These are phyloP conservation scores for Dacryopinax primogenitus DNA, from an alignment of 768 basidiomycete genomes.

Conservation along the genomic window DNA sequence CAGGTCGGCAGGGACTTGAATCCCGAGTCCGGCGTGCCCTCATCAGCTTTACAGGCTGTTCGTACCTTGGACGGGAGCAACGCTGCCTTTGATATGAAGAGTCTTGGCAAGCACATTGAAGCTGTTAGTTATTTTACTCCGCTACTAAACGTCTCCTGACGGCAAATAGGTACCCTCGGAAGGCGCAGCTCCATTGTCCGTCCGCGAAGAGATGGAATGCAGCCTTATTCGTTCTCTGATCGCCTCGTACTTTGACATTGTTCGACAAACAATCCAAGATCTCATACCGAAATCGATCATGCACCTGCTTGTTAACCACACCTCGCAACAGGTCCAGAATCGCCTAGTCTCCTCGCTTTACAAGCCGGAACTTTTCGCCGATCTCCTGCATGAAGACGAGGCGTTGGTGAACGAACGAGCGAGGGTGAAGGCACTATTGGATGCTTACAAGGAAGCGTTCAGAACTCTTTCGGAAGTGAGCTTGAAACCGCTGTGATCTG, in stretches of 20 bases:
- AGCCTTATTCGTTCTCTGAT: slow-evolving; percentile 88
- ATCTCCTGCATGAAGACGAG: slow-evolving; percentile 91
- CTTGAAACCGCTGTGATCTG: slow-evolving; percentile 34
- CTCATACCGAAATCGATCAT: slow-evolving; percentile 95
- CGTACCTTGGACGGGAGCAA: slow-evolving; percentile 57
- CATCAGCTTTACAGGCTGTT: slow-evolving; percentile 10
- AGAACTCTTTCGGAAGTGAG: slow-evolving; percentile 74
- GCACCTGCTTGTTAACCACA: slow-evolving; percentile 94
- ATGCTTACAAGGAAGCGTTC: slow-evolving; percentile 92
- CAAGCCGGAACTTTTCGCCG: slow-evolving; percentile 84
- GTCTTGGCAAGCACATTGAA: slow-evolving; percentile 92
- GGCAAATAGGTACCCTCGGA: slow-evolving; percentile 36
- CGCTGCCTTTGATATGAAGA: slow-evolving; percentile 97
- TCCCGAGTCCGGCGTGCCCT: slow-evolving; percentile 11
- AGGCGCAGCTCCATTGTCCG: slow-evolving; percentile 50
- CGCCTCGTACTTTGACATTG: slow-evolving; percentile 88
- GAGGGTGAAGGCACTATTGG: slow-evolving; percentile 83
- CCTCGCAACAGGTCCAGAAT: slow-evolving; percentile 94
- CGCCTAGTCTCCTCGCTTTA: slow-evolving; percentile 87
- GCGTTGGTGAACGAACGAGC: slow-evolving; percentile 84
- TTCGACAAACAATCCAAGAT: slow-evolving; percentile 93
- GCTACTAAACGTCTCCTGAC: background rate
- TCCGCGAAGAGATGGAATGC: slow-evolving; percentile 94
- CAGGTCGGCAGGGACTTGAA: slow-evolving; percentile 15
- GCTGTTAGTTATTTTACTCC: slow-evolving; percentile 47